Percentiles rank a stretch among this genome's conserved stretches.
These are phyloP conservation scores for Cryptosporidium meleagridis DNA, from an alignment of 169 alveolate genomes.

Conservation along the genomic window DNA sequence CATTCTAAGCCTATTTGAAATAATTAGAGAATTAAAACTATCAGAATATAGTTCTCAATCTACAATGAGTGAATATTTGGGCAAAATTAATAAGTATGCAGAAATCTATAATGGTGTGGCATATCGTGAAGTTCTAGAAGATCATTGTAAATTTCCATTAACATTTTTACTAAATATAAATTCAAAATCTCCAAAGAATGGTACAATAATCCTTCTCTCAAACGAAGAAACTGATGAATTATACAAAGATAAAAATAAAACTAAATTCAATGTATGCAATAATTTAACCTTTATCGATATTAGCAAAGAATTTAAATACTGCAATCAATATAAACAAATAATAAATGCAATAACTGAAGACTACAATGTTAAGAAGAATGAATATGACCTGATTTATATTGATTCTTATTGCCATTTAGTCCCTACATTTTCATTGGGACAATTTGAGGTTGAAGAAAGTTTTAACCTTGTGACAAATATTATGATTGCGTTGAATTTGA, in stretches of 20 bases:
- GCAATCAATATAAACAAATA: conserved; percentile 59
- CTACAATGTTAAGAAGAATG: conserved; percentile 33
- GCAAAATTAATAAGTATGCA: conserved; percentile 21
- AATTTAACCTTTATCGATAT: conserved; percentile 29
- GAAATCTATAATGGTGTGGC: conserved; percentile 59
- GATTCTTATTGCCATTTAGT: conserved; percentile 59
- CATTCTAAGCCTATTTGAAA: conserved; percentile 31
- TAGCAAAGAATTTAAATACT: conserved; percentile 44
- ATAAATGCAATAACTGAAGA: conserved; percentile 55
- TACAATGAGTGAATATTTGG: conserved; percentile 47
- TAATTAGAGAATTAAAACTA: conserved; percentile 33
- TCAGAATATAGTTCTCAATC: neutral
- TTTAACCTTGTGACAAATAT: conserved; percentile 39
- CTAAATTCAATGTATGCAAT: neutral
- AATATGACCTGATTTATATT: conserved; percentile 45
- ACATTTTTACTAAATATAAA: conserved; percentile 19
- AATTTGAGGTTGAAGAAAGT: conserved; percentile 40
- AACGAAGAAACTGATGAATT: conserved; percentile 9
- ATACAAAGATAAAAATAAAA: neutral
- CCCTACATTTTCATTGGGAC: conserved; percentile 63
- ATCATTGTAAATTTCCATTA: conserved; percentile 37
- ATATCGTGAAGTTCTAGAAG: conserved; percentile 34
- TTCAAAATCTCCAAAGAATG: neutral
- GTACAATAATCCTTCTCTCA: conserved; percentile 17
- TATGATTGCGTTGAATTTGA: conserved; percentile 78